Percentiles rank a stretch among this genome's conserved stretches.
Conservation (phyloP, 202 grass and related monocot genomes). For the Sporobolus alterniflorus region DNA sequence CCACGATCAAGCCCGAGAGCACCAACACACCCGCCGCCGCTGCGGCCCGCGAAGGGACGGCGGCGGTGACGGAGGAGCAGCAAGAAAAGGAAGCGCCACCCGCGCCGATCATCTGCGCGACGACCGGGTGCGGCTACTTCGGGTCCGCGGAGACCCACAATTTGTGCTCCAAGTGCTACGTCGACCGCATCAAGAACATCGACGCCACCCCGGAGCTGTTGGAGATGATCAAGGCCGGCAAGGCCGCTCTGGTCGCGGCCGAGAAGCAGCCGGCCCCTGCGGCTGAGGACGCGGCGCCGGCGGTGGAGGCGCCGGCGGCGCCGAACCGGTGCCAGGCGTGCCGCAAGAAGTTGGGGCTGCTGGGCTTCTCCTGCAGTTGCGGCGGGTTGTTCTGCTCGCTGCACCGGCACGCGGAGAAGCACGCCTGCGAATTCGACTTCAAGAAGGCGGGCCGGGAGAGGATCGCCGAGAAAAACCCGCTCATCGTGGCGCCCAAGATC, state of each 20-base stretch:
- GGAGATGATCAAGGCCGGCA: not conserved
- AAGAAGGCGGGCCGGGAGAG: slow-evolving; percentile 28
- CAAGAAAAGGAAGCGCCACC: not conserved
- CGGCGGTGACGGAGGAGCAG: not conserved
- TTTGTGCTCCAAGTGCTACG: slow-evolving; percentile 67
- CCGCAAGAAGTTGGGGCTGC: slow-evolving; percentile 60
- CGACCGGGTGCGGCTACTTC: slow-evolving; percentile 65
- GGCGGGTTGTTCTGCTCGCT: slow-evolving; percentile 54
- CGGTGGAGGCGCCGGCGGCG: not conserved
- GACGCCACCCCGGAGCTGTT: not conserved
- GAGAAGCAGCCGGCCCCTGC: not conserved
- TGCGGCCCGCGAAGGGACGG: not conserved
- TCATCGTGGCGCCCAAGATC: slow-evolving; percentile 48
- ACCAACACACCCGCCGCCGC: not conserved
- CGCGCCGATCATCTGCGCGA: slow-evolving; percentile 21
- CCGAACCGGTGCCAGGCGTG: slow-evolving; percentile 49
- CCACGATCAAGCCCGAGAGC: not conserved
- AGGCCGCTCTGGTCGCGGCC: not conserved
- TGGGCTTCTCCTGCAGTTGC: slow-evolving; percentile 59
- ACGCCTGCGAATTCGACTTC: slow-evolving; percentile 55
- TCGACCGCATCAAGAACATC: not conserved
- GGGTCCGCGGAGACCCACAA: slow-evolving; percentile 46
- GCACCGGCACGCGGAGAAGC: slow-evolving; percentile 49
- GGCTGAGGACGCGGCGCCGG: not conserved
- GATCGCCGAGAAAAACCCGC: slow-evolving; percentile 56